These are phyloP conservation scores for Dothistroma septosporum DNA, from an alignment of 2,329 filamentous ascomycete genomes.

Conservation along the genomic window DNA sequence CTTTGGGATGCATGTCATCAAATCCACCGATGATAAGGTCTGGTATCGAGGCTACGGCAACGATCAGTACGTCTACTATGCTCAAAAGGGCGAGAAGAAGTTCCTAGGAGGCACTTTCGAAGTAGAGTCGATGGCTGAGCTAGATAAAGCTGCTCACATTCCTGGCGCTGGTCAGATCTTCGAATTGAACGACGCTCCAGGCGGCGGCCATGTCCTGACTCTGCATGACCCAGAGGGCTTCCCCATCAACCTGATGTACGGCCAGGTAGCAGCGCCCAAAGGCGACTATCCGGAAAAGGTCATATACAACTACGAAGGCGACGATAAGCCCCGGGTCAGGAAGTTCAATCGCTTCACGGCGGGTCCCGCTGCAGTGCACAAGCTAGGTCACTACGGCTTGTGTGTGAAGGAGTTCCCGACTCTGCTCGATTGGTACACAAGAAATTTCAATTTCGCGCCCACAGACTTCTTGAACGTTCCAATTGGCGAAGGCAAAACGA, in stretches of 20 bases:
- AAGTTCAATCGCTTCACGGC: constrained; percentile 43
- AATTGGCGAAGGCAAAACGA: constrained; percentile 10
- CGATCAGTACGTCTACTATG: constrained; percentile 46
- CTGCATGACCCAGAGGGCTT: constrained; percentile 41
- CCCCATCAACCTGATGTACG: constrained; percentile 40
- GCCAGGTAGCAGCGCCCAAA: constrained; percentile 29
- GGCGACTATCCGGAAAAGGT: constrained; percentile 33
- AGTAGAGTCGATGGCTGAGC: constrained; percentile 42
- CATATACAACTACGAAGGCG: constrained; percentile 35
- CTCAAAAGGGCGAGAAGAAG: constrained; percentile 36
- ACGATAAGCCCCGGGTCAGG: constrained; percentile 37
- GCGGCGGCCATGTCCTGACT: constrained; percentile 39
- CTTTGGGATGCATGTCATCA: constrained; percentile 43
- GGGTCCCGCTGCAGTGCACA: constrained; percentile 48
- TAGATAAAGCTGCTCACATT: constrained; percentile 38
- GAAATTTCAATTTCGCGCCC: constrained; percentile 46
- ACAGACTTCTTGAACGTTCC: constrained; percentile 38
- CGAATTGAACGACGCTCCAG: constrained; percentile 37
- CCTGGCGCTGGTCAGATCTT: constrained; percentile 32
- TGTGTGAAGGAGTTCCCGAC: constrained; percentile 24
- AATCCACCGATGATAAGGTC: constrained; percentile 36
- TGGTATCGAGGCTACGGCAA: constrained; percentile 45
- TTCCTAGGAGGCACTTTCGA: constrained; percentile 44
- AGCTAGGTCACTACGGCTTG: constrained; percentile 49
- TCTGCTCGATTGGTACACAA: constrained; percentile 39